These are phyloP conservation scores for Puccinia polysora DNA, from an alignment of 1,284 basidiomycete genomes.

Conservation along the genomic window DNA sequence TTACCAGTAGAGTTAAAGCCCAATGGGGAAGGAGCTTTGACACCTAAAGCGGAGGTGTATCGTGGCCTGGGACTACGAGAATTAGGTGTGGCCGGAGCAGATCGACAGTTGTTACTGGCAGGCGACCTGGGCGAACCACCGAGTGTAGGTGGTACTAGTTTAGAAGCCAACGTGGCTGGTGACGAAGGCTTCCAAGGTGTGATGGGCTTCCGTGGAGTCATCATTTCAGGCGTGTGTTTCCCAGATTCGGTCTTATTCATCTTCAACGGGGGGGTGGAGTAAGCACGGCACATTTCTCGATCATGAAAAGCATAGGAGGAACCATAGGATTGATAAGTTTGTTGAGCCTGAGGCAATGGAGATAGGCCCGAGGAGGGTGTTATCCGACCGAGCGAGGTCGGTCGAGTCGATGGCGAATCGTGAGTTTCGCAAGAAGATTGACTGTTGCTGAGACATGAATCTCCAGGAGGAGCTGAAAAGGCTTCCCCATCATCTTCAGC, in stretches of 20 bases:
- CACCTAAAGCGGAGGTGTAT: constrained; percentile 29
- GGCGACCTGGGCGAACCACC: neutral
- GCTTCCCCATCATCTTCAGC: neutral
- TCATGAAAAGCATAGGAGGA: neutral
- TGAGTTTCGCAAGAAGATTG: neutral
- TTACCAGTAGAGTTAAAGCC: neutral
- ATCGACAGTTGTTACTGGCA: neutral
- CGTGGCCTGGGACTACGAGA: constrained; percentile 30
- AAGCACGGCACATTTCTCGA: neutral
- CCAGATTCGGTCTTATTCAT: neutral
- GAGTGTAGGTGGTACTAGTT: constrained; percentile 15
- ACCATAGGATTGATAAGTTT: no score
- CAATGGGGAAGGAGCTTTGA: constrained; percentile 4
- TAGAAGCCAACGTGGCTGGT: constrained; percentile 33
- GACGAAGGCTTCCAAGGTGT: constrained; percentile 27
- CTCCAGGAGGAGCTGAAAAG: neutral
- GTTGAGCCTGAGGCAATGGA: neutral
- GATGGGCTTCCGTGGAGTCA: neutral
- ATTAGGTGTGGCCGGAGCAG: constrained; percentile 17
- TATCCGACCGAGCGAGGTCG: neutral
- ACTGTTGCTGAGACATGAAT: neutral
- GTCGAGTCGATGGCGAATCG: neutral
- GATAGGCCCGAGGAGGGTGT: neutral
- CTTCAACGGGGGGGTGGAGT: constrained; percentile 15
- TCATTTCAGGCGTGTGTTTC: neutral